Conservation (phyloP, 2,329 filamentous ascomycete species). For the Scytalidium lignicola region DNA sequence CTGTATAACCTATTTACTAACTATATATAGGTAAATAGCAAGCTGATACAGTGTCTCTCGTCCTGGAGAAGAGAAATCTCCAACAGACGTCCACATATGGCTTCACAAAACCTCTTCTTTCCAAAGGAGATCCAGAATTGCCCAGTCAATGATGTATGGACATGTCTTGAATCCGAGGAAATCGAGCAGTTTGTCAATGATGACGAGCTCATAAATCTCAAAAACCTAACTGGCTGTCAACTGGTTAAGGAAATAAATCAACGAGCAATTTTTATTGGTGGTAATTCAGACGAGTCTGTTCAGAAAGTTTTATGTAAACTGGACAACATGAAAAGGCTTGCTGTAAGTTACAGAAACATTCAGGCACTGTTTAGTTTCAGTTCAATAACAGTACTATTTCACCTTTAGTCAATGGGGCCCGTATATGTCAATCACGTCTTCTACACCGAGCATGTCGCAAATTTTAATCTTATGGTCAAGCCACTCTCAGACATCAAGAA, state of each 20-base stretch:
- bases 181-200: conserved; percentile 11
- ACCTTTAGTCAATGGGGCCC: neutral
- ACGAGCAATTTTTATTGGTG: conserved; percentile 15
- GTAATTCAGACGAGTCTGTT: conserved; percentile 5
- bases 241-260: conserved; percentile 13
- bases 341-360: no score
- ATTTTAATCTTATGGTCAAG: conserved; percentile 15
- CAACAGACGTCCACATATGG: neutral
- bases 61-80: conserved; percentile 5
- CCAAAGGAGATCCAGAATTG: conserved; percentile 10
- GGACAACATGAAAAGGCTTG: conserved; percentile 11
- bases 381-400: no score
- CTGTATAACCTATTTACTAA: neutral
- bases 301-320: conserved; percentile 17
- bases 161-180: neutral
- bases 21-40: conserved; percentile 11
- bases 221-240: conserved; percentile 14
- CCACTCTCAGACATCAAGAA: conserved; percentile 14
- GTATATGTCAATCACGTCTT: conserved; percentile 14
- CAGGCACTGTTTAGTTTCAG: no score
- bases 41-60: conserved; percentile 13
- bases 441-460: conserved; percentile 17
- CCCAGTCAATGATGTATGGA: conserved; percentile 9
- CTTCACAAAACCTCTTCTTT: neutral
- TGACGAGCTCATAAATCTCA: conserved; percentile 7